phyloP scores from a whole-genome alignment of 2,329 filamentous ascomycete genomes.

The Berkeleyomyces basicola region DNA sequence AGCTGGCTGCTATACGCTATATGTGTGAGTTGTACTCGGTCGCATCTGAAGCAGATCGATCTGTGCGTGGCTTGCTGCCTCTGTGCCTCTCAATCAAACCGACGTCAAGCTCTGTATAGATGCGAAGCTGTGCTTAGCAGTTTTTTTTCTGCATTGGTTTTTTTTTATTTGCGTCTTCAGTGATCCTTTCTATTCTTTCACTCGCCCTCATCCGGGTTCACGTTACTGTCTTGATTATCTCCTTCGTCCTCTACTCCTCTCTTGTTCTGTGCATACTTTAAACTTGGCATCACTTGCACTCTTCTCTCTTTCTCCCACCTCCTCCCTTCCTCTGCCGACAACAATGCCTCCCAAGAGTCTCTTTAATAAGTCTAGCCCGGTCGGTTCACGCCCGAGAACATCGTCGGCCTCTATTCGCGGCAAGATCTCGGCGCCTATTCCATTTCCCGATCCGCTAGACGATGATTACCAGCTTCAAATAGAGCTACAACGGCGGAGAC shows the following conservation, averaged over 20 bases:
- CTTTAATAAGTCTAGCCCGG: slow-evolving; percentile 21
- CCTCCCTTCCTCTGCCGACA: background rate
- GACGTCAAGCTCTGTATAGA: background rate
- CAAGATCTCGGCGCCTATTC: slow-evolving; percentile 45
- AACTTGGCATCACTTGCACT: background rate
- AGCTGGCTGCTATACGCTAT: slow-evolving; percentile 1
- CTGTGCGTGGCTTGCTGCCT: background rate
- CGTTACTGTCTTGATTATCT: background rate
- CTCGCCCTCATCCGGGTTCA: background rate
- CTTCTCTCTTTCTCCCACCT: background rate
- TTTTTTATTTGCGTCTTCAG: background rate
- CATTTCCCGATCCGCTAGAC: slow-evolving; percentile 31
- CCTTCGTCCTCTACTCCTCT: background rate
- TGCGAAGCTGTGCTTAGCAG: background rate
- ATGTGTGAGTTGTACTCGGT: background rate
- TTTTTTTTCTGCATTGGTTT: background rate
- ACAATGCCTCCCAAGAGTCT: background rate
- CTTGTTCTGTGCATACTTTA: background rate
- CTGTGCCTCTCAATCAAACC: background rate
- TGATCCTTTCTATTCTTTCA: background rate
- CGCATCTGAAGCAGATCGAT: background rate
- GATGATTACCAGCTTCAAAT: slow-evolving; percentile 30
- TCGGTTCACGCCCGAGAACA: slow-evolving; percentile 18
- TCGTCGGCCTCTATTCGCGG: slow-evolving; percentile 32
- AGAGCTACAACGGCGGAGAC: background rate